Evolutionary conservation across 345 rosid species (phyloP).

Genomic region (Murraya paniculata): DNA sequence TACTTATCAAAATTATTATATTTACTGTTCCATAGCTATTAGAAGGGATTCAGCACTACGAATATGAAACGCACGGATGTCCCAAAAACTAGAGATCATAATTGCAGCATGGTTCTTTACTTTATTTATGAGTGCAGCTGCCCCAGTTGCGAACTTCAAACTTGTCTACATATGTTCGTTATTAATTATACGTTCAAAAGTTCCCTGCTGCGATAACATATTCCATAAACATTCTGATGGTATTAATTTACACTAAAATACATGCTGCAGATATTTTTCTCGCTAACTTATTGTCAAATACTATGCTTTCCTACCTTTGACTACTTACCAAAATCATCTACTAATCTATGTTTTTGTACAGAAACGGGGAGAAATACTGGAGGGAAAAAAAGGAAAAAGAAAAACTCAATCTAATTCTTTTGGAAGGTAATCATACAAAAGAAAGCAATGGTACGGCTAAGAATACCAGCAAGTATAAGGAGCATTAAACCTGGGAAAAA

Average conservation of each 20-base stretch:
- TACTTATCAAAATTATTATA: too few relatives aligned
- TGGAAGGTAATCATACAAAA: conserved; percentile 59
- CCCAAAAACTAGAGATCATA: too few relatives aligned
- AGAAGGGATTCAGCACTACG: too few relatives aligned
- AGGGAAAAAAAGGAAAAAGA: not conserved
- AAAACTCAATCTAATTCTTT: conserved; percentile 42
- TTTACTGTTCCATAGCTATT: too few relatives aligned
- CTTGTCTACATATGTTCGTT: too few relatives aligned
- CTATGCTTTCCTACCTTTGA: not conserved
- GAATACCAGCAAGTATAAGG: conserved; percentile 58
- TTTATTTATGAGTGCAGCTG: too few relatives aligned
- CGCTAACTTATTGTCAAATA: not conserved
- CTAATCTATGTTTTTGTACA: not conserved
- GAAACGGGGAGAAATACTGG: not conserved
- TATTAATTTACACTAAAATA: not conserved
- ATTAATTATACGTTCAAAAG: too few relatives aligned
- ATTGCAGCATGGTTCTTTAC: too few relatives aligned
- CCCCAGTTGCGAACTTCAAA: too few relatives aligned
- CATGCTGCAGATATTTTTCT: not conserved
- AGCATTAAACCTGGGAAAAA: conserved; percentile 54
- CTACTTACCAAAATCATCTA: not conserved
- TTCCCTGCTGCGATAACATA: not conserved
- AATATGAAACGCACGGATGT: too few relatives aligned
- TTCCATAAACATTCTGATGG: not conserved
- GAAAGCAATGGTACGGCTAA: conserved; percentile 59